Base-by-base conservation (phyloP, 306 rosid species). In the Pueraria montana region DNA sequence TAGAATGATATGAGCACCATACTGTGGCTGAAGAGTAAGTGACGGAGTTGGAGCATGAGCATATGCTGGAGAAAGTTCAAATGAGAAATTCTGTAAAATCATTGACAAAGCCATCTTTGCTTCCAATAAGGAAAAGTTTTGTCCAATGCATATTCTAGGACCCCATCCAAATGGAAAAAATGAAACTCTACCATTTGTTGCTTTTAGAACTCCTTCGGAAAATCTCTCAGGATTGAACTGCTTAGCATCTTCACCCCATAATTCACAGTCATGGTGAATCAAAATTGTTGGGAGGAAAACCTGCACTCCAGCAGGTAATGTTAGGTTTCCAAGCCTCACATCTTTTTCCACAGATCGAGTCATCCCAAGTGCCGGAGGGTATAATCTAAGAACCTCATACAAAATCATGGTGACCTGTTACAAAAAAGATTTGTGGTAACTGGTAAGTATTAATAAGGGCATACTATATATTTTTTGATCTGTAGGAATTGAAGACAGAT, bases 91-190 rank as follows among this genome's bases (percentile, higher is more conserved):
- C 14, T 52, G 59, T n/a, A 52, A 52, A 17, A 52, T 17, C 59
- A 52, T 52, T 5, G 59, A 52, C 24, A 52, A 17, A 52, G 23
- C 59, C 8, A 52, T 52, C 59, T 52, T 52, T 17, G 59, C 59
- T 52, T 52, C 59, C 24, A 52, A 6, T 7, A 52, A 52, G 21
- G 59, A n/a, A 52, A 52, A 52, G 24, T 52, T 52, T 52, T 52
- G 59, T 52, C 59, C 59, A n/a, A 52, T 52, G 24, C 59, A 52
- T 52, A 52, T 52, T 52, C 59, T 52, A 17, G 59, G 59, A 52
- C 59, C 59, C 59, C 59, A n/a, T 17, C 59, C 59, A 52, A 52
- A 52, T 1, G 59, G 59, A 52, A 52, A 52, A 52, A n/a, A 52
- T 52, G 59, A 52, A 52, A 7, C 59, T 7, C 24, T 52, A 5